Base-by-base conservation (phyloP, 177 flowering plant genomes). In the Vitis hybrid region DNA sequence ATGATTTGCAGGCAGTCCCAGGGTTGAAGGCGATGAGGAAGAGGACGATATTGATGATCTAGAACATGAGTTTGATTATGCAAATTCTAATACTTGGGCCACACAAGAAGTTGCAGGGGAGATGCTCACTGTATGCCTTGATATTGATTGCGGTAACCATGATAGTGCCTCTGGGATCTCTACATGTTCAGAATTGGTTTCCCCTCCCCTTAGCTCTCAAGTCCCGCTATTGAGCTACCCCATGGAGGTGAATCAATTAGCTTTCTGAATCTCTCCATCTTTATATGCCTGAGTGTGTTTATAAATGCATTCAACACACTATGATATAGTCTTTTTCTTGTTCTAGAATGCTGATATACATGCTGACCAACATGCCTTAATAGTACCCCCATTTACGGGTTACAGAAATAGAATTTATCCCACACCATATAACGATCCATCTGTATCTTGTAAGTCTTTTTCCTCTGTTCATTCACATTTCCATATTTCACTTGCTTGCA, bases 1-100 rank as follows among this genome's bases (percentile, higher is more conserved):
- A 3, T 10, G 9, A 51, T 53, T 62, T 69, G 26, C 80, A 88
- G 91, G 91, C 51, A 75, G 85, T 74, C 85, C 90, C 9, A 81
- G 94, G 78, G 94, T 89, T 60, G 88, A 80, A 26, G 94, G 91
- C 3, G 94, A 89, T 69, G 94, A 88, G 55, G 94, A 89, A 75
- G 94, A 89, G 72, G 94, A 89, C 74, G 90, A 70, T 49, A 75
- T 75, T 51, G 94, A 89, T 77, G 94, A 89, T 67, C 69, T 89
- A 65, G 94, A 89, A 57, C 81, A 89, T 66, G 94, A 89, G 71
- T 89, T 89, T 72, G 87, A 85, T 81, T 85, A 80, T 67, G 77
- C 71, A 39, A 75, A 77, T 21, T 67, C 74, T 61, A 82, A 83
- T 68, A 74, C 56, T 62, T 75, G 74, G 62, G 86, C 74, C 62